Conservation (phyloP, 331 rosid species). For the Spiraea crenata region DNA sequence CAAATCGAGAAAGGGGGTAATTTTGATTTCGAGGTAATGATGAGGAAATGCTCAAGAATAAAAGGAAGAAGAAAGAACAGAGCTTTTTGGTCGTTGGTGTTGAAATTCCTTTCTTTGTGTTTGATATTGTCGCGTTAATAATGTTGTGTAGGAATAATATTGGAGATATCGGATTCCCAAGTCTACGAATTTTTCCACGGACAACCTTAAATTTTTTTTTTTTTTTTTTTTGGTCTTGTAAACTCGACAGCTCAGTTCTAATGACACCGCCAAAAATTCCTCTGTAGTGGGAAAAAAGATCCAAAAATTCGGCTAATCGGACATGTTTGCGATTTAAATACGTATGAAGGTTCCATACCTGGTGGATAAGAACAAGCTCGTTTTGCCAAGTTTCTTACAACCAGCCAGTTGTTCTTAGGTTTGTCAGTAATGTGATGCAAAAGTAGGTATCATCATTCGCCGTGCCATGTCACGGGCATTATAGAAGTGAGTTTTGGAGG, state of each 20-base stretch:
- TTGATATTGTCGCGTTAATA: background rate
- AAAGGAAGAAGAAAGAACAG: background rate
- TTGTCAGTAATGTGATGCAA: too few species aligned
- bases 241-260: background rate
- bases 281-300: background rate
- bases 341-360: too few species aligned
- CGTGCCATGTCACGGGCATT: too few species aligned
- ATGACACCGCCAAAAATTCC: background rate
- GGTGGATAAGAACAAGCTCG: too few species aligned
- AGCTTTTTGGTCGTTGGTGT: background rate
- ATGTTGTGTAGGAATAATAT: background rate
- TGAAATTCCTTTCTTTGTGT: background rate
- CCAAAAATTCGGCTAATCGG: too few species aligned
- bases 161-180: background rate
- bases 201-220: background rate
- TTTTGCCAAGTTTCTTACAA: too few species aligned
- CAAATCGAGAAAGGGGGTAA: background rate
- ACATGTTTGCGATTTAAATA: too few species aligned
- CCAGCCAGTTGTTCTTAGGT: too few species aligned
- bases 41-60: background rate
- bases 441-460: too few species aligned
- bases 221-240: background rate
- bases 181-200: background rate
- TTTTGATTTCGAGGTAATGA: background rate
- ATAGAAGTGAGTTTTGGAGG: too few species aligned